Percentiles rank a stretch among this genome's conserved stretches.
These are phyloP conservation scores for Lachnellula occidentalis DNA, from an alignment of 2,329 filamentous ascomycete genomes.

Conservation along the genomic window DNA sequence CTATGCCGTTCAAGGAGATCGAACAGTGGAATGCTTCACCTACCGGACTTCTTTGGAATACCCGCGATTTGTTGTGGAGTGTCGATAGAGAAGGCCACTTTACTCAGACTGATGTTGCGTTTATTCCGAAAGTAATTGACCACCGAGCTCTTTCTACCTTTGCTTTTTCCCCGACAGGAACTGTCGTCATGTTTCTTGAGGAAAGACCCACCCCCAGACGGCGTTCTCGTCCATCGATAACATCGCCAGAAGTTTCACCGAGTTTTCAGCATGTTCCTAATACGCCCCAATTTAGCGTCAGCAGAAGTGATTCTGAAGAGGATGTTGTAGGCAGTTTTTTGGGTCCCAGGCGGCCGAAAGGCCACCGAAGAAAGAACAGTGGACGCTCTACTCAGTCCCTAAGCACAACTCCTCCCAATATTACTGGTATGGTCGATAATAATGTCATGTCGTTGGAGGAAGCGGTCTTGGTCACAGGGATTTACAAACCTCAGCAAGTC, in stretches of 20 bases:
- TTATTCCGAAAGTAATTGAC: conserved; percentile 58
- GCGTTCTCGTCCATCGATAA: conserved; percentile 33
- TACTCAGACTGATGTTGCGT: conserved; percentile 60
- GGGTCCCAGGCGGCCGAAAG: conserved; percentile 38
- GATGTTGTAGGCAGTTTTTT: conserved; percentile 58
- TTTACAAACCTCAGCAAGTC: conserved; percentile 54
- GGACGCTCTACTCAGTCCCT: conserved; percentile 39
- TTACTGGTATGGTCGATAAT: conserved; percentile 33
- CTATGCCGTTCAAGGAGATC: conserved; percentile 62
- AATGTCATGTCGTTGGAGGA: conserved; percentile 50
- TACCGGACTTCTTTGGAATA: conserved; percentile 55
- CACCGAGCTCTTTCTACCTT: conserved; percentile 56
- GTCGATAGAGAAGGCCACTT: conserved; percentile 58
- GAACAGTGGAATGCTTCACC: conserved; percentile 55
- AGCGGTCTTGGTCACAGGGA: conserved; percentile 50
- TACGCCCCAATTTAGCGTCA: conserved; percentile 48
- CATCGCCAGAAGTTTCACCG: conserved; percentile 23
- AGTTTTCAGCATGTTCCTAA: conserved; percentile 38
- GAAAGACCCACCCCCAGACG: conserved; percentile 45
- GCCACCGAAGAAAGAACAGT: conserved; percentile 40
- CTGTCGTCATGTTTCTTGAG: conserved; percentile 57
- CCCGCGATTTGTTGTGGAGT: conserved; percentile 62
- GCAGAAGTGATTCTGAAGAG: conserved; percentile 60
- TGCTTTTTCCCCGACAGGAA: conserved; percentile 54
- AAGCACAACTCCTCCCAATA: conserved; percentile 49